Percentiles rank a stretch among this genome's conserved stretches.
phyloP scores from a whole-genome alignment of 2,329 filamentous ascomycete species.

The Clonostachys solani region DNA sequence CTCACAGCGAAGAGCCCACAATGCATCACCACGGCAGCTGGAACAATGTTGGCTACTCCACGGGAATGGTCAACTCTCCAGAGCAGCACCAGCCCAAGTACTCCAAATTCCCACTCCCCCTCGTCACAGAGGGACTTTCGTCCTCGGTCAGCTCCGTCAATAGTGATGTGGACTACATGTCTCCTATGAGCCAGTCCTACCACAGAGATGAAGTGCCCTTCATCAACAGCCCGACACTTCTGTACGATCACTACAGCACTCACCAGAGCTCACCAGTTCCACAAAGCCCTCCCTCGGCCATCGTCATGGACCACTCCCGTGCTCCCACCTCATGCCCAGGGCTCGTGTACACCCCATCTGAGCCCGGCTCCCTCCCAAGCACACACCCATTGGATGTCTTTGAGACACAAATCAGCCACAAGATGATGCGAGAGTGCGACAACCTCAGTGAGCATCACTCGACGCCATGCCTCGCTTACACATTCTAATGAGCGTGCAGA shows the following conservation, averaged over 20 bases:
- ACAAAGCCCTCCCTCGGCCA: conserved; percentile 49
- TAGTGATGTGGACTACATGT: conserved; percentile 60
- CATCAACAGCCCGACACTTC: conserved; percentile 48
- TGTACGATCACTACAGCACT: conserved; percentile 51
- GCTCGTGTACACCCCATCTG: conserved; percentile 55
- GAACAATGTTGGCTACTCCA: conserved; percentile 42
- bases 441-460: conserved; percentile 44
- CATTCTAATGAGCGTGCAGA: conserved; percentile 34
- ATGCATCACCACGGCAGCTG: conserved; percentile 36
- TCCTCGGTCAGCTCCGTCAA: conserved; percentile 52
- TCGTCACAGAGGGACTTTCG: conserved; percentile 44
- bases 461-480: conserved; percentile 24
- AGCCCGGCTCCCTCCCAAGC: conserved; percentile 55
- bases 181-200: conserved; percentile 53
- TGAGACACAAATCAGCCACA: conserved; percentile 49
- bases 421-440: conserved; percentile 51
- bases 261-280: conserved; percentile 47
- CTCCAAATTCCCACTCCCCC: conserved; percentile 38
- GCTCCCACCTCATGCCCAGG: conserved; percentile 58
- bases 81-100: conserved; percentile 28
- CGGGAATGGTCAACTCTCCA: conserved; percentile 21
- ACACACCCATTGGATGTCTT: conserved; percentile 57
- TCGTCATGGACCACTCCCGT: conserved; percentile 51
- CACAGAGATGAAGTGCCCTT: conserved; percentile 54
- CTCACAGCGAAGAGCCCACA: conserved; percentile 37